Conservation (phyloP, 345 rosid species). For the Bruguiera parviflora region DNA sequence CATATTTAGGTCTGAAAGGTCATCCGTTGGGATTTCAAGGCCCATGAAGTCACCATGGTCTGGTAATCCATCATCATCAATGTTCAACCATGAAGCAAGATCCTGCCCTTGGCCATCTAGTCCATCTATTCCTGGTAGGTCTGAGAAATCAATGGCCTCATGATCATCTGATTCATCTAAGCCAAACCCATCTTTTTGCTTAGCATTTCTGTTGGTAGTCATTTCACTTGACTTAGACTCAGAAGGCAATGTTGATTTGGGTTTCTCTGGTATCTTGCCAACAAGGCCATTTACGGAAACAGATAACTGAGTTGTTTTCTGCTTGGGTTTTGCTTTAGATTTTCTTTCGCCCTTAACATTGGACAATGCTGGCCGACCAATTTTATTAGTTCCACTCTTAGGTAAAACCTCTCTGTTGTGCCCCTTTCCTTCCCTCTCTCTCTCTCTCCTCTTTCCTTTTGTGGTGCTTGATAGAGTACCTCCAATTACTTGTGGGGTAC, state of each 20-base stretch:
- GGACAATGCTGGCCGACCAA: conserved; percentile 67
- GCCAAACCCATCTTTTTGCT: conserved; percentile 48
- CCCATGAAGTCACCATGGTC: conserved; percentile 84
- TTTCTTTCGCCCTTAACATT: conserved; percentile 84
- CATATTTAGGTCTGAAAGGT: conserved; percentile 92
- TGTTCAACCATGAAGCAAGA: conserved; percentile 87
- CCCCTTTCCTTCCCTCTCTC: conserved; percentile 94
- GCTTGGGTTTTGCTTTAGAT: conserved; percentile 85
- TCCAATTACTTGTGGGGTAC: conserved; percentile 46
- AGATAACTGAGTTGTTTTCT: conserved; percentile 72
- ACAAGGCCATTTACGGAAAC: conserved; percentile 70
- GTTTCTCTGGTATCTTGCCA: conserved; percentile 56
- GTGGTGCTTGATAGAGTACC: conserved; percentile 65
- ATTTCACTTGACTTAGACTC: conserved; percentile 46
- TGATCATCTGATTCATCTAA: conserved; percentile 64
- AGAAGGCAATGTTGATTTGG: conserved; percentile 44
- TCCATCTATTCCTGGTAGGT: conserved; percentile 58
- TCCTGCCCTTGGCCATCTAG: conserved; percentile 72
- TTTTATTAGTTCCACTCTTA: conserved; percentile 68
- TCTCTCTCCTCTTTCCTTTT: conserved; percentile 94
- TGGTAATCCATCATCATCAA: conserved; percentile 87
- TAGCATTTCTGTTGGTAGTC: conserved; percentile 43
- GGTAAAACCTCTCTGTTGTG: conserved; percentile 61
- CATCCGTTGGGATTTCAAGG: conserved; percentile 99
- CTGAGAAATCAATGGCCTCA: conserved; percentile 65